phyloP scores from a whole-genome alignment of 192 early-diverging fungal species.

The Gamsiella multidivaricata region DNA sequence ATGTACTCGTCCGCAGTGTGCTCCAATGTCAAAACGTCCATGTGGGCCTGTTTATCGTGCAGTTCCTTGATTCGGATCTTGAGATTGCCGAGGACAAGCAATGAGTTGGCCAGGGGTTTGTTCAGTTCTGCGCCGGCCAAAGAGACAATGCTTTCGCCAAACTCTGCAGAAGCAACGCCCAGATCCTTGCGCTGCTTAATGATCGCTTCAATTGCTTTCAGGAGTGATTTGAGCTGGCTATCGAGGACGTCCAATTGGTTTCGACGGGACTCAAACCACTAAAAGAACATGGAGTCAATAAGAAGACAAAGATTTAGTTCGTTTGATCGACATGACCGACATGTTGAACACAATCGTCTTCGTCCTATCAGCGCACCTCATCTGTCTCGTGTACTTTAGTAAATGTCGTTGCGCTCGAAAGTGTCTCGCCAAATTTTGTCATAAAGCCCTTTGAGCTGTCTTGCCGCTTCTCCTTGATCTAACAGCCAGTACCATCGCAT shows the following conservation, averaged over 20 bases:
- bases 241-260: constrained; percentile 82
- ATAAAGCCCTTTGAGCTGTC: constrained; percentile 65
- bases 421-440: constrained; percentile 76
- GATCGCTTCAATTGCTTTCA: constrained; percentile 82
- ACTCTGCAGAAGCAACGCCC: constrained; percentile 75
- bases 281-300: neutral
- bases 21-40: constrained; percentile 79
- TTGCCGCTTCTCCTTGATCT: constrained; percentile 66
- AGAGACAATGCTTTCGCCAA: constrained; percentile 81
- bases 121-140: constrained; percentile 80
- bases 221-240: constrained; percentile 78
- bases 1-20: constrained; percentile 91
- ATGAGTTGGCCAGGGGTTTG: constrained; percentile 69
- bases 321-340: too few relatives aligned
- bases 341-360: neutral
- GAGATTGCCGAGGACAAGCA: constrained; percentile 80
- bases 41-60: constrained; percentile 81
- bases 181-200: constrained; percentile 83
- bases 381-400: constrained; percentile 79
- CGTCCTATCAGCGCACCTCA: constrained; percentile 48
- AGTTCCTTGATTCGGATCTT: constrained; percentile 84
- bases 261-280: constrained; percentile 81
- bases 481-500: neutral
- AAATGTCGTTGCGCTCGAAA: constrained; percentile 71
- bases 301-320: neutral